phyloP scores from a whole-genome alignment of 495 filamentous ascomycete genomes.

The Aspergillus conjunctus region DNA sequence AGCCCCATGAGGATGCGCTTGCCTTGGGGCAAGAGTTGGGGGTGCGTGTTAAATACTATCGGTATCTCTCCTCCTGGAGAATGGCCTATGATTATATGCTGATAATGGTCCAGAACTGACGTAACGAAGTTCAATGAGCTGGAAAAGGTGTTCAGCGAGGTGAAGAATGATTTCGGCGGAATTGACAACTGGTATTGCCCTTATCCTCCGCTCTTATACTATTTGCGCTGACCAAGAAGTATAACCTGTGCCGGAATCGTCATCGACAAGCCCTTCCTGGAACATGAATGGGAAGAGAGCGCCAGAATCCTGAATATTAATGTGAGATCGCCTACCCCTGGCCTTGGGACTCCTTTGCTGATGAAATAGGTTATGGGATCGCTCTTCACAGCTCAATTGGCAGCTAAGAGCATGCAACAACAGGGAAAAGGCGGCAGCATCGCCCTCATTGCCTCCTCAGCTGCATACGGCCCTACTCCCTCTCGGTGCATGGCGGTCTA shows the following conservation, averaged over 20 bases:
- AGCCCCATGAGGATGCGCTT: not conserved
- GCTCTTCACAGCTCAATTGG: conserved; percentile 17
- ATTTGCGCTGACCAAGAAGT: not conserved
- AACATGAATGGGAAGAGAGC: not conserved
- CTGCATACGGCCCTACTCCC: conserved; percentile 24
- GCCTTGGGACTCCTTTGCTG: not conserved
- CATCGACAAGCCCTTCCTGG: not conserved
- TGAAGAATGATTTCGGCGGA: not conserved
- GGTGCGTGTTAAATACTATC: not conserved
- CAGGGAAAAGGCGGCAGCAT: conserved; percentile 56
- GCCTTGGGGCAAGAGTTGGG: not conserved
- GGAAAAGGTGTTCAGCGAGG: not conserved
- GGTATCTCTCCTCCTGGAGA: not conserved
- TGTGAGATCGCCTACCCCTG: not conserved
- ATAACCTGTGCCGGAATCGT: not conserved
- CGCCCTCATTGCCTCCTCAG: conserved; percentile 62
- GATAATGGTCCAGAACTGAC: not conserved
- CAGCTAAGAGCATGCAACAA: conserved; percentile 40
- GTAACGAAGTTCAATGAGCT: not conserved
- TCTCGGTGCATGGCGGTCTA: conserved; percentile 9
- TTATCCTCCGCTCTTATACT: not conserved
- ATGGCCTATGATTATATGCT: not conserved
- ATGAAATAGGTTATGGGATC: conserved; percentile 11
- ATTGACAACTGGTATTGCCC: not conserved
- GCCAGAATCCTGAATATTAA: not conserved